Conservation (phyloP, 306 rosid species). For the Chamaecrista fasciculata region DNA sequence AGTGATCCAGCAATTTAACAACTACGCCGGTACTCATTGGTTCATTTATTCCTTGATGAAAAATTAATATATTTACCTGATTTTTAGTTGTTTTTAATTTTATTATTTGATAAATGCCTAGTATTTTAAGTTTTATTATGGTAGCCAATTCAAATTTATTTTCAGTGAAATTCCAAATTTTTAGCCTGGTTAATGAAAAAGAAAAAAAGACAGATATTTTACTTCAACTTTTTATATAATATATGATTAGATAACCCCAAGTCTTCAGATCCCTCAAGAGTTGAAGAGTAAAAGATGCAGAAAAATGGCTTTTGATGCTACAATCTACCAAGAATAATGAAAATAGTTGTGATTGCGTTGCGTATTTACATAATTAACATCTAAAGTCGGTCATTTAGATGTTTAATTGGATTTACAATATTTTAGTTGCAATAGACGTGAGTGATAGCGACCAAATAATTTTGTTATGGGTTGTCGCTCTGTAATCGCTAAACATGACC, state of each 20-base stretch:
- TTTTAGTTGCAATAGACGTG: background rate
- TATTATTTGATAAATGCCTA: no score
- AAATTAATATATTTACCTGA: no score
- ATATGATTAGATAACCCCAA: background rate
- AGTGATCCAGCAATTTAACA: no score
- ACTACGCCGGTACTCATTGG: no score
- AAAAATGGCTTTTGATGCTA: conserved; percentile 18
- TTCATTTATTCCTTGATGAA: no score
- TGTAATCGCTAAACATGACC: background rate
- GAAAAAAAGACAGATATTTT: background rate
- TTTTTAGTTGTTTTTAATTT: no score
- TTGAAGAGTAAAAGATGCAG: background rate
- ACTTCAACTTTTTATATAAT: background rate
- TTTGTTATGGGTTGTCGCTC: conserved; percentile 10
- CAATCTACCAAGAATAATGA: conserved; percentile 6
- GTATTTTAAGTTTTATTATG: no score
- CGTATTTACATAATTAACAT: background rate
- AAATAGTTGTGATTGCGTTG: background rate
- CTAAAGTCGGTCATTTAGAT: conserved; percentile 6
- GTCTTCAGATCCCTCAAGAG: background rate
- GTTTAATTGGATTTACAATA: background rate
- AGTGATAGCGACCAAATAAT: conserved; percentile 3
- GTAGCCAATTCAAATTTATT: no score
- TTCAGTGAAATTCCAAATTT: no score
- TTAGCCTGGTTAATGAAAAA: no score